A percentile compares a stretch with the other conserved stretches of the same genome.
These are phyloP conservation scores for Penicillium sp. DNA, from an alignment of 2,329 filamentous ascomycete genomes.

Conservation along the genomic window DNA sequence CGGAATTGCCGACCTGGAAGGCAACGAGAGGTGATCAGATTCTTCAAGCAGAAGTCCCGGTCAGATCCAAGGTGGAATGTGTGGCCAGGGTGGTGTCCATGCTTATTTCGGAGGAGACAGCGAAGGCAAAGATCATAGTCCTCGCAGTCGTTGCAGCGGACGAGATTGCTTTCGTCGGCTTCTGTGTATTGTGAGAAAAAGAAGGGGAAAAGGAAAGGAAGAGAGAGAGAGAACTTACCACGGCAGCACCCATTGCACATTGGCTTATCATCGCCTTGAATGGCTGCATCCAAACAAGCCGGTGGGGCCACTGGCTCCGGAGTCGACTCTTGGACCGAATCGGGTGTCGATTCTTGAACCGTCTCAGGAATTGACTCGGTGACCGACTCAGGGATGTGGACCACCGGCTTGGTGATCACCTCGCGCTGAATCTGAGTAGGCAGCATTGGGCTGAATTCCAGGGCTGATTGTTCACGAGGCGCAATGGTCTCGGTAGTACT, in stretches of 20 bases:
- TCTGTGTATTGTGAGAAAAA: constrained; percentile 39
- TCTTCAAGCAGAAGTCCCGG: constrained; percentile 51
- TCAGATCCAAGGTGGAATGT: constrained; percentile 54
- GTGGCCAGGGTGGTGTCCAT: constrained; percentile 87
- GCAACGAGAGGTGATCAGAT: constrained; percentile 59
- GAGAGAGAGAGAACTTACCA: constrained; percentile 36
- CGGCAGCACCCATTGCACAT: constrained; percentile 59
- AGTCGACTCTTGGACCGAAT: constrained; percentile 20
- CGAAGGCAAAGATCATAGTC: constrained; percentile 85
- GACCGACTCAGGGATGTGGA: constrained; percentile 11
- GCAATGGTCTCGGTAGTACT: constrained; percentile 76
- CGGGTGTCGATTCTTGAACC: constrained; percentile 5
- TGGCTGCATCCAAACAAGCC: constrained; percentile 13
- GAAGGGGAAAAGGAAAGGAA: neutral
- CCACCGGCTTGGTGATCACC: constrained; percentile 12
- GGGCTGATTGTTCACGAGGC: constrained; percentile 48
- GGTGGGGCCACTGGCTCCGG: constrained; percentile 10
- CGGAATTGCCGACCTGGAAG: constrained; percentile 67
- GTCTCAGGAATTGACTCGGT: constrained; percentile 19
- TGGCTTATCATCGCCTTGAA: constrained; percentile 26
- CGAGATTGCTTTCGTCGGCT: constrained; percentile 66
- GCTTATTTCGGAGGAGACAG: constrained; percentile 66
- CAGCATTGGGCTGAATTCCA: constrained; percentile 5
- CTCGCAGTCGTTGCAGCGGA: constrained; percentile 74
- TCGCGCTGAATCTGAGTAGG: constrained; percentile 10